Evolutionary conservation across 2,329 filamentous ascomycete genomes (phyloP), one percentile per base, ranked within the genome.

Genomic region (Helotiales sp.): DNA sequence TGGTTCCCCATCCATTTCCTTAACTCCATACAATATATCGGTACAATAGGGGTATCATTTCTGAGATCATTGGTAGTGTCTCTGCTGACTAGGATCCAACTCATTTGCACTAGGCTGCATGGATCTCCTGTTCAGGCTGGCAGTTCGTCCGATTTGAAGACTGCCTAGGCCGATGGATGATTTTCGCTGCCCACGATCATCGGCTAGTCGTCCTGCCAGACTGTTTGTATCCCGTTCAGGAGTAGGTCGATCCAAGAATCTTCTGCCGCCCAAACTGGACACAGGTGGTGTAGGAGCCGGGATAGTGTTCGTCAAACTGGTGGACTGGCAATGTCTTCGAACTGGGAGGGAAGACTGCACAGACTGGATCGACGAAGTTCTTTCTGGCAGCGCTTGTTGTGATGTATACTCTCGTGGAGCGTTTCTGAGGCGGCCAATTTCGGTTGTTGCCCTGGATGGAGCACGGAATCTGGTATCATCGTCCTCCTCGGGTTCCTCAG

Each of bases 391-490:
- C 15, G 78, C 75, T 43, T 78, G 73, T 37, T 83, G 77, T 24
- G 77, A 73, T 30, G 75, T 74, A 71, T 79, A 82, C 34, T 84
- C 82, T 50, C 82, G 80, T 3, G 77, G 73, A 20, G 76, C 63
- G 69, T 73, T 65, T 73, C 74, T 69, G 72, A 79, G 68, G 70
- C 78, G 74, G 70, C 82, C 61, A 84, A 81, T 67, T n/a, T 90
- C 88, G 0, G 87, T 89, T 40, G 81, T 78, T 3, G 87, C 86
- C 26, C 88, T 82, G 3, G 87, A 89, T 0, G 87, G 86, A 2
- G 84, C 81, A n/a, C 85, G 83, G 69, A 85, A 82, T 34, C 82
- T 79, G n/a, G 75, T 68, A 22, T 85, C 83, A 1, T 86, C 83
- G 1, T 86, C 82, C 52, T 76, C 76, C 45, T 76, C 74, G 20